A percentile compares a stretch with the other conserved stretches of the same genome.
Conservation (phyloP, 1,284 basidiomycete genomes). For the Athelia psychrophila region DNA sequence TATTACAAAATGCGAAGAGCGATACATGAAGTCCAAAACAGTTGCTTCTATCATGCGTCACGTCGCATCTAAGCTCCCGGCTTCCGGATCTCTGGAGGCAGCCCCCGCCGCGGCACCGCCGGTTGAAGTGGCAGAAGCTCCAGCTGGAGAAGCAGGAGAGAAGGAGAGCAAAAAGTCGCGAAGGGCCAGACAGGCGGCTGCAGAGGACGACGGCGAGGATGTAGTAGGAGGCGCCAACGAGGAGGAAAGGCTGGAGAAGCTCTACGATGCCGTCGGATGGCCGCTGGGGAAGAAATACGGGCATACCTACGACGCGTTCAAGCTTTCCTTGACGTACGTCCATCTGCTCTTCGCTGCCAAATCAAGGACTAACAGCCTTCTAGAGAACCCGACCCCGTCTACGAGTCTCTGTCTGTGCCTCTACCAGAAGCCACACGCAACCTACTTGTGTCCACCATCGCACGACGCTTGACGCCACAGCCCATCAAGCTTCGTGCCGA, state of each 20-base stretch:
- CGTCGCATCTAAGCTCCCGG: slow-evolving; percentile 83
- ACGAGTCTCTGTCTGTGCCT: slow-evolving; percentile 65
- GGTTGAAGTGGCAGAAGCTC: slow-evolving; percentile 25
- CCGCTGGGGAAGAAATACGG: slow-evolving; percentile 92
- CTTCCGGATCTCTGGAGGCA: slow-evolving; percentile 33
- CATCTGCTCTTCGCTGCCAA: slow-evolving; percentile 2
- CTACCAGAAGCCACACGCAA: slow-evolving; percentile 61
- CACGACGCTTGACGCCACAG: slow-evolving; percentile 94
- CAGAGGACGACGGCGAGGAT: slow-evolving; percentile 40
- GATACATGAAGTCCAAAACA: slow-evolving; percentile 97
- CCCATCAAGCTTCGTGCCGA: slow-evolving; percentile 99
- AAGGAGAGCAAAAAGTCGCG: slow-evolving; percentile 46
- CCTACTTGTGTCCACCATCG: slow-evolving; percentile 85
- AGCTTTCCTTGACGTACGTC: slow-evolving; percentile 87
- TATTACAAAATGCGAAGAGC: slow-evolving; percentile 97
- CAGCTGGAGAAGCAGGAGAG: slow-evolving; percentile 31
- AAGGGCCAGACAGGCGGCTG: slow-evolving; percentile 41
- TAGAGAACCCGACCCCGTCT: slow-evolving; percentile 88
- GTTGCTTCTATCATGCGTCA: slow-evolving; percentile 93
- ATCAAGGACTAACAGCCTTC: slow-evolving; percentile 5
- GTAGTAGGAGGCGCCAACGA: slow-evolving; percentile 53
- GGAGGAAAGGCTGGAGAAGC: slow-evolving; percentile 73
- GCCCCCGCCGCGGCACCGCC: slow-evolving; percentile 25
- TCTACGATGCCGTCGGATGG: slow-evolving; percentile 94
- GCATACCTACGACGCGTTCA: slow-evolving; percentile 98